Evolutionary conservation across 2,329 filamentous ascomycete species (phyloP), one percentile per base, ranked within the genome.

Genomic region (Hypomyces perniciosus): DNA sequence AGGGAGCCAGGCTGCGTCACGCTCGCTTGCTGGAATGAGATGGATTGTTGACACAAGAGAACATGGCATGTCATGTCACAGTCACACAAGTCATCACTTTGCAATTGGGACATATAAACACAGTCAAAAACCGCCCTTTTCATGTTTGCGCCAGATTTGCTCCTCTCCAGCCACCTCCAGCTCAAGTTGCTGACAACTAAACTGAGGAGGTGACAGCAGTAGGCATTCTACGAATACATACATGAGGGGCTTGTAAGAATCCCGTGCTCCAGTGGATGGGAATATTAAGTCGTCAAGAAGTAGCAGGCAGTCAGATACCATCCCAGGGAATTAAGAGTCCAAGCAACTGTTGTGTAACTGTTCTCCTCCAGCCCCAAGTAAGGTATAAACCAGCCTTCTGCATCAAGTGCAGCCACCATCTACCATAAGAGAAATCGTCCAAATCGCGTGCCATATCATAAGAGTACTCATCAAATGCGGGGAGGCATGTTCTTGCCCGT

Each of bases 401-500:
- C 58, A 62, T 62, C 58, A 57, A 60, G 37, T 58, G 29, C 56
- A 64, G 65, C 60, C 56, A 64, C 56, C 61, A 62, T 66, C 59
- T 66, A 64, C 64, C 61, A 58, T 69, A 69, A 65, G 61, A 65
- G 59, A 68, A 68, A 62, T 68, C 62, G 62, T 68, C 61, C 56
- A 64, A 70, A 65, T 67, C 65, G 65, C 64, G 60, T 68, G 62
- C 63, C 67, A 68, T 65, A 68, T 68, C 64, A 60, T 69, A 65
- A 69, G 56, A 61, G 59, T 64, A 58, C 58, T 67, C 62, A 60
- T 64, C 56, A 56, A 61, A 37, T 38, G 46, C 38, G 57, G 56
- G 57, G 58, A 58, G 53, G 60, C 54, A 52, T 46, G 57, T 59
- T 59, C 55, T 55, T 50, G 37, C 52, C 58, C 54, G 52, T 62